Conservation (phyloP, 108 stramenopile genomes). For the Phaeodactylum tricornutum region DNA sequence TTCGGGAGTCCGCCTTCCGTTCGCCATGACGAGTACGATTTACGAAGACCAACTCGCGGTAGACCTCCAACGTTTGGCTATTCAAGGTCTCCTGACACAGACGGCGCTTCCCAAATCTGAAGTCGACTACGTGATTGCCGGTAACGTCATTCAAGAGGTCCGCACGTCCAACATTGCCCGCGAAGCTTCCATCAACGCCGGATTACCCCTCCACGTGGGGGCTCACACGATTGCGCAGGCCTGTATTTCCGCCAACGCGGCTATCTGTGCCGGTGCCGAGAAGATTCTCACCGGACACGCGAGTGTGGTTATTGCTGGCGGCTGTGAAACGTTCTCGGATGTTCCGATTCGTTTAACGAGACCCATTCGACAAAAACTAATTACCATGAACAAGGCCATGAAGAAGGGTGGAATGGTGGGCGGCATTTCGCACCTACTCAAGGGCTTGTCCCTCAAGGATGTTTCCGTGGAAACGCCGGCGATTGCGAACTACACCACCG, state of each 20-base stretch:
- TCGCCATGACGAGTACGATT: constrained; percentile 81
- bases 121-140: constrained; percentile 90
- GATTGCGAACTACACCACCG: constrained; percentile 98
- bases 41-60: constrained; percentile 94
- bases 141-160: constrained; percentile 93
- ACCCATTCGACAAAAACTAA: constrained; percentile 84
- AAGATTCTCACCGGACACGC: constrained; percentile 91
- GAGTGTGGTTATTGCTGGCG: constrained; percentile 89
- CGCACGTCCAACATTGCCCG: constrained; percentile 93
- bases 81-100: constrained; percentile 87
- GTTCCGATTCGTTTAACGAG: constrained; percentile 92
- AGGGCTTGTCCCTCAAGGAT: constrained; percentile 87
- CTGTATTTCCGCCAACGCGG: constrained; percentile 93
- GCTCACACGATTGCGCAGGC: constrained; percentile 95
- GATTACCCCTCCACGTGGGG: constrained; percentile 80
- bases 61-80: constrained; percentile 90
- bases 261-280: constrained; percentile 89
- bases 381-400: constrained; percentile 90
- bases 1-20: constrained; percentile 93
- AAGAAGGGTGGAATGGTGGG: constrained; percentile 86
- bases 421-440: constrained; percentile 66
- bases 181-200: constrained; percentile 93
- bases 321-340: constrained; percentile 92
- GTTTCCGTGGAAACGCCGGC: constrained; percentile 92
- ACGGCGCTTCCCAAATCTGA: constrained; percentile 81